Evolutionary conservation across 139 green algal genomes (phyloP), one percentile per base, ranked within the genome.

Genomic region (Eudorina sp.): DNA sequence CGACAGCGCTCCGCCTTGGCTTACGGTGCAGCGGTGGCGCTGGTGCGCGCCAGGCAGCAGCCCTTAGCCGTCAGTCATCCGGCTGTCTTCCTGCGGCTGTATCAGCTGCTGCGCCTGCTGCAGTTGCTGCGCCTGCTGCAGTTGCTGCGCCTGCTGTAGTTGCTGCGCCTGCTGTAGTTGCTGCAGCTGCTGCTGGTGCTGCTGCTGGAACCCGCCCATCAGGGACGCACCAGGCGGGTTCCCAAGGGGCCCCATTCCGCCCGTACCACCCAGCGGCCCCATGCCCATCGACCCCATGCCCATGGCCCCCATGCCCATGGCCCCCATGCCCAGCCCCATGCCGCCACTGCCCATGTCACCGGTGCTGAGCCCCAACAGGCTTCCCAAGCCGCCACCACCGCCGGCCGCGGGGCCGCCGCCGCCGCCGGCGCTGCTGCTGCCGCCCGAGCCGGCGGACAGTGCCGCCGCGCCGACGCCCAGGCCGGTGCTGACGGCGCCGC

Each of bases 181-280:
- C 14, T 34, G 48, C 23, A 43, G 73, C 6, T 80, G 72, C 16
- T 62, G 72, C 18, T 80, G 72, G 7, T 80, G 73, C 23, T 68
- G 48, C 36, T 68, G 48, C 70, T 79, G 66, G 38, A 75, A 46
- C n/a, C n/a, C n/a, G 36, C 66, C 66, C 66, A 75, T 75, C 66
- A 75, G 66, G 6, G 66, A 45, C 34, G 14, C 66, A 34, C 34
- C 36, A 25, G 66, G 13, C 51, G 51, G 18, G 66, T 29, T 75
- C 19, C 62, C 62, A 2, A 72, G 27, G 21, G 62, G 38, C n/a
- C 2, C 16, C 19, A 75, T 23, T 31, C 66, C 31, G 3, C 66
- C 36, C 66, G 25, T 48, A 41, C 70, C 70, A 69, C 36, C 68
- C 68, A 11, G 34, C 34, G 31, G 1, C 6, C 75, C 53, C 76